Evolutionary conservation across 1,139 yeast species (phyloP), one percentile per base, ranked within the genome.

Genomic region (Scheffersomyces quercinus): DNA sequence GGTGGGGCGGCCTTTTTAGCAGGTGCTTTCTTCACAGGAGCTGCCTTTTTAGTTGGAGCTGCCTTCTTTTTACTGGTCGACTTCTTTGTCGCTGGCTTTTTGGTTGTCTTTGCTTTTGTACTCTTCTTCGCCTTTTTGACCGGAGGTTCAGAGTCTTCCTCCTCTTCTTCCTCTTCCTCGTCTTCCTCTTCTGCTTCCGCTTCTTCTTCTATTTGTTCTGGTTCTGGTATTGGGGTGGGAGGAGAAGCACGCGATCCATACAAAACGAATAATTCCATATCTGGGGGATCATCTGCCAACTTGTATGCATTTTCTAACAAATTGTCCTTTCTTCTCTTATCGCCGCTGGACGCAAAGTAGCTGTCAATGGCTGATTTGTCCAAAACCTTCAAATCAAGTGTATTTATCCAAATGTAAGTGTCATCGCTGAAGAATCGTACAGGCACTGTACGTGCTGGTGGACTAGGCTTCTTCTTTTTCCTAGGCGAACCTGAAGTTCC

Each of bases 361-460:
- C 50, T 58, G 6, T 62, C 61, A 36, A 74, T 72, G 41, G 53
- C 60, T 1, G 56, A 62, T 7, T 42, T 40, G 10, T 52, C 49
- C 43, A 74, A 60, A 10, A 50, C 46, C 46, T 66, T 66, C 28
- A 82, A 51, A 48, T 81, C 86, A 34, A 62, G 60, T 7, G 59
- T 55, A 32, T 72, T 70, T 39, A 79, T 76, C 87, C 87, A 83
- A 43, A 81, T 79, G 54, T 81, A 83, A 3, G 84, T 82, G 55
- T 83, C 87, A 58, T 82, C 88, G 50, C 79, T 79, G 57, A 81
- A 78, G 55, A 83, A 83, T 48, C 84, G 68, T 10, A 82, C 86
- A 0, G 80, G 77, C 59, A 78, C 46, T 57, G 60, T 47, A 6
- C 47, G 41, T 1, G 53, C 46, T 2, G 58, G 60, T 20, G 45